phyloP scores from a whole-genome alignment of 2,329 filamentous ascomycete genomes.

The Shiraia sp. region DNA sequence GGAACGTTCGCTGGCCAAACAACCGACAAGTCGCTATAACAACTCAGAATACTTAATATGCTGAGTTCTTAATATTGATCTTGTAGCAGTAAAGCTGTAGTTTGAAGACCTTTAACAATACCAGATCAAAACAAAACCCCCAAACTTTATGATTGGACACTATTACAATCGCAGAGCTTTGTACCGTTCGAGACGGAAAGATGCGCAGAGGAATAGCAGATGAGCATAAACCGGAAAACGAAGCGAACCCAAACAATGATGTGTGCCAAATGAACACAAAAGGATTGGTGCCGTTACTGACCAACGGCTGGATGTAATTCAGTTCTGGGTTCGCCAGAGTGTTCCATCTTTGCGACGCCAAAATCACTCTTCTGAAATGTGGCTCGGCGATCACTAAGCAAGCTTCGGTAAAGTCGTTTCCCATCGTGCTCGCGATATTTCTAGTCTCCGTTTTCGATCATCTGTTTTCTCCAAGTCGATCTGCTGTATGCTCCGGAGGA shows the following conservation, averaged over 20 bases:
- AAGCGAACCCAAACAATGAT: background rate
- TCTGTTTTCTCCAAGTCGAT: slow-evolving; percentile 7
- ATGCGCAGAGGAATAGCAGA: no score
- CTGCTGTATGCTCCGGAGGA: slow-evolving; percentile 8
- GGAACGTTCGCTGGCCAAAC: no score
- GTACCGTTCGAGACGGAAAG: no score
- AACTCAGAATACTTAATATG: no score
- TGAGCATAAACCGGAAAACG: background rate
- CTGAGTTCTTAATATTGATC: no score
- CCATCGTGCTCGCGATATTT: slow-evolving; percentile 22
- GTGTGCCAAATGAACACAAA: background rate
- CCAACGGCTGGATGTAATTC: background rate
- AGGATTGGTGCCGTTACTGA: background rate
- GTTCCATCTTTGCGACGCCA: background rate
- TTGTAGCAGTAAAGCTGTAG: no score
- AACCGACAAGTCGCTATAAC: no score
- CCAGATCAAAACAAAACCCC: no score
- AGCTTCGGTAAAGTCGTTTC: slow-evolving; percentile 22
- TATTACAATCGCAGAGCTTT: no score
- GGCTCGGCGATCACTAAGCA: slow-evolving; percentile 9
- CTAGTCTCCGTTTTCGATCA: slow-evolving; percentile 6
- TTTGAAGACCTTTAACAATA: no score
- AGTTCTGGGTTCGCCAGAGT: background rate
- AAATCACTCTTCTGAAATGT: slow-evolving; percentile 1
- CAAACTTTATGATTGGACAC: no score